Conservation (phyloP, 768 basidiomycete species). For the Serpula lacrymans region DNA sequence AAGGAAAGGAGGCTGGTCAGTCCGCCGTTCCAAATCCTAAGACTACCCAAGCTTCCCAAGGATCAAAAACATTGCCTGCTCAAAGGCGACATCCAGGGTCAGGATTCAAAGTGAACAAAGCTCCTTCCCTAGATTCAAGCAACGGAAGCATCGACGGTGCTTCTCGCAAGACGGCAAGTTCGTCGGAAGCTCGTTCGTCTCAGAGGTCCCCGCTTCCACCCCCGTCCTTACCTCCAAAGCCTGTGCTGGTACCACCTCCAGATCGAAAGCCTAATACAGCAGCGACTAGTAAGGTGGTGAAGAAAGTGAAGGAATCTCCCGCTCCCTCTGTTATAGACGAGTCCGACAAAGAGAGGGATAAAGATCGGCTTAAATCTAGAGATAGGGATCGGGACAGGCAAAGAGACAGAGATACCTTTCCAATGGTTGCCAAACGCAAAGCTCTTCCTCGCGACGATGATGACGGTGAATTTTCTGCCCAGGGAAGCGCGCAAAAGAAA, state of each 20-base stretch:
- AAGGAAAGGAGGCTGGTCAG: constrained; percentile 22
- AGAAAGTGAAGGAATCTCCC: constrained; percentile 16
- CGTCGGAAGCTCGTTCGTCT: constrained; percentile 24
- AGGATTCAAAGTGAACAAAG: constrained; percentile 39
- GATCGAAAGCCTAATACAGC: constrained; percentile 18
- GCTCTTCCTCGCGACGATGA: constrained; percentile 27
- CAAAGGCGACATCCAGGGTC: constrained; percentile 45
- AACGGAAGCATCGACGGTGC: constrained; percentile 11
- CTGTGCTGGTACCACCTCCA: constrained; percentile 24
- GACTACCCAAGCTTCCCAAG: constrained; percentile 8
- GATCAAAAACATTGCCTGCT: too few species aligned
- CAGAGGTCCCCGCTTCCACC: constrained; percentile 24
- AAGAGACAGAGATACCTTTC: constrained; percentile 17
- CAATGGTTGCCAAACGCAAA: constrained; percentile 38
- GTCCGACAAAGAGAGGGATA: constrained; percentile 23
- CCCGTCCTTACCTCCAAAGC: constrained; percentile 31
- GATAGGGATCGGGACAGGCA: constrained; percentile 19
- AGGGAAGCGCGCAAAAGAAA: constrained; percentile 31
- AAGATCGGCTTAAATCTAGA: constrained; percentile 18
- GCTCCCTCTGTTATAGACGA: constrained; percentile 23
- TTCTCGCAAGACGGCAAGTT: constrained; percentile 21
- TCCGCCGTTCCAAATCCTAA: constrained; percentile 12
- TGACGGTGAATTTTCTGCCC: constrained; percentile 23
- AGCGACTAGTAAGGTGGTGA: constrained; percentile 12
- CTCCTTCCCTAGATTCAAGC: constrained; percentile 13